Percentiles rank a stretch among this genome's conserved stretches.
Conservation (phyloP, 805 yeast species). For the Millerozyma miso region DNA sequence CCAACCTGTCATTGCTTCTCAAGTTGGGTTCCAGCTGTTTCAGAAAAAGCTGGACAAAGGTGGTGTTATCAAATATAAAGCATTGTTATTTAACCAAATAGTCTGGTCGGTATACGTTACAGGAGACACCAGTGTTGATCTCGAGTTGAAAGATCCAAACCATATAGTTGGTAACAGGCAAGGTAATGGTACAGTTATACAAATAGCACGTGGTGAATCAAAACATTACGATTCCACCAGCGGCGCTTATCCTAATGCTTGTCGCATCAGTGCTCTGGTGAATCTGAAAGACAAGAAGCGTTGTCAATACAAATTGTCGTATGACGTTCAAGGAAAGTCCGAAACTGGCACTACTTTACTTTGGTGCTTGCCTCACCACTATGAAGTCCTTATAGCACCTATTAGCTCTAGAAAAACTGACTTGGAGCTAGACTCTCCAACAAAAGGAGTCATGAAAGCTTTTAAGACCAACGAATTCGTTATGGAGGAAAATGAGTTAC, state of each 20-base stretch:
- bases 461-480: constrained; percentile 36
- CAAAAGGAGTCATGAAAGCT: constrained; percentile 47
- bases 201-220: constrained; percentile 50
- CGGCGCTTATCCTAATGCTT: constrained; percentile 26
- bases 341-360: constrained; percentile 29
- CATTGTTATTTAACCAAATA: constrained; percentile 51
- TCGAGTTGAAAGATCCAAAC: constrained; percentile 32
- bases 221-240: constrained; percentile 27
- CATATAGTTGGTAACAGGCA: constrained; percentile 39
- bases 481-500: constrained; percentile 40
- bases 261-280: constrained; percentile 13
- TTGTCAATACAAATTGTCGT: constrained; percentile 27
- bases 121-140: constrained; percentile 15
- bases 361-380: constrained; percentile 53
- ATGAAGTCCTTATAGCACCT: constrained; percentile 29
- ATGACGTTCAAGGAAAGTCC: constrained; percentile 23
- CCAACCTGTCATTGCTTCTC: constrained; percentile 53
- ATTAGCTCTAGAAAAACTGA: constrained; percentile 26
- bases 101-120: constrained; percentile 65
- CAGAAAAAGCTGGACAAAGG: constrained; percentile 33
- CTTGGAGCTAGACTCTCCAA: constrained; percentile 42
- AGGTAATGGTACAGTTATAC: constrained; percentile 47
- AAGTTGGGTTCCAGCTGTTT: constrained; percentile 59
- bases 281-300: constrained; percentile 13
- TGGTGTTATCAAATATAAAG: constrained; percentile 46